Evolutionary conservation across 768 basidiomycete species (phyloP).

Genomic region (Tulasnella sp.): DNA sequence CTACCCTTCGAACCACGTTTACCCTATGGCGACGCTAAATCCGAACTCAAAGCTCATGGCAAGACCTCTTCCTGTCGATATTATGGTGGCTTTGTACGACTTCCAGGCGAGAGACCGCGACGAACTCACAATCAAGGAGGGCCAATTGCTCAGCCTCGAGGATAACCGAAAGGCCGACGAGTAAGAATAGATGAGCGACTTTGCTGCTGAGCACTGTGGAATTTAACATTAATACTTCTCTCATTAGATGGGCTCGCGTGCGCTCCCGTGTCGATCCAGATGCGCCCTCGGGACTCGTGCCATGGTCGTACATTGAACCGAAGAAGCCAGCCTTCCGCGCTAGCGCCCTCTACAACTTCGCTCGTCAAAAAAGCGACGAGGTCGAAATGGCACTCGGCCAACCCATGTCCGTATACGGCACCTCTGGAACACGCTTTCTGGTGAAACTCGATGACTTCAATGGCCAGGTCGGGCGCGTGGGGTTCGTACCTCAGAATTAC

Average conservation of each 20-base stretch:
- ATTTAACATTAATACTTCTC: not conserved
- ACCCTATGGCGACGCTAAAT: not conserved
- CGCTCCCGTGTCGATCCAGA: not conserved
- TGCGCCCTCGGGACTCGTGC: not conserved
- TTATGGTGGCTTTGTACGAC: constrained; percentile 1
- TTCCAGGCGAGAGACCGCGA: not conserved
- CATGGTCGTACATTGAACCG: not conserved
- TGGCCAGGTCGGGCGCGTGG: not conserved
- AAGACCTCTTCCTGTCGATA: not conserved
- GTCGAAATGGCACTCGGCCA: not conserved
- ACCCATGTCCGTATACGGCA: not conserved
- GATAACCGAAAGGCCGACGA: not conserved
- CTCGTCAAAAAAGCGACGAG: not conserved
- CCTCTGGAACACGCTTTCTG: not conserved
- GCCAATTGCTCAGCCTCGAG: not conserved
- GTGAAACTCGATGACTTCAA: not conserved
- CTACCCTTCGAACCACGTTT: not conserved
- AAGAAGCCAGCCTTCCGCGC: not conserved
- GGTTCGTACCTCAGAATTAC: not conserved
- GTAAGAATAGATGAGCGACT: not conserved
- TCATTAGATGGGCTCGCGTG: not conserved
- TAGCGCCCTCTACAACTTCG: not conserved
- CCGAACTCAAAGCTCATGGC: not conserved
- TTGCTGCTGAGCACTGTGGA: not conserved
- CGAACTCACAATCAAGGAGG: not conserved